Evolutionary conservation across 768 basidiomycete genomes (phyloP).

Genomic region (Dentipellis sp.): DNA sequence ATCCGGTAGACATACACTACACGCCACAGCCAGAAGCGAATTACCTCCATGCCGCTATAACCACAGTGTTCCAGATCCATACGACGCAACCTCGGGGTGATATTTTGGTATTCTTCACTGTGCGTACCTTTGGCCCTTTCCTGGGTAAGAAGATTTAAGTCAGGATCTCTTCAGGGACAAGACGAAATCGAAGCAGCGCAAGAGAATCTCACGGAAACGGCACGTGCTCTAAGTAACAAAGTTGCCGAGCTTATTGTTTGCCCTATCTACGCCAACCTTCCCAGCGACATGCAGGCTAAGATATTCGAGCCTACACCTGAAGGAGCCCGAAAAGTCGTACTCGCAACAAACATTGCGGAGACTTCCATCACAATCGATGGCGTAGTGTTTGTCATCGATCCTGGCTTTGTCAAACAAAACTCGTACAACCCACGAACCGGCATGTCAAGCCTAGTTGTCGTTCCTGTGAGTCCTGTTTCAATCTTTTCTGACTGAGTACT

Average conservation of each 20-base stretch:
- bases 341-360: conserved; percentile 99
- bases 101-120: conserved; percentile 94
- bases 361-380: conserved; percentile 99
- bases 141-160: neutral
- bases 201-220: conserved; percentile 93
- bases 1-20: conserved; percentile 97
- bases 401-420: conserved; percentile 99
- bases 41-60: conserved; percentile 97
- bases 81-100: conserved; percentile 98
- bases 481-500: neutral
- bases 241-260: conserved; percentile 90
- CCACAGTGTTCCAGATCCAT: conserved; percentile 98
- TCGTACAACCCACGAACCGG: conserved; percentile 97
- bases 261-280: conserved; percentile 98
- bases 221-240: conserved; percentile 91
- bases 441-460: conserved; percentile 94
- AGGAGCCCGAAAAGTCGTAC: conserved; percentile 92
- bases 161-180: conserved; percentile 59
- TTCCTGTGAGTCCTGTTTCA: conserved; percentile 56
- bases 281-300: conserved; percentile 98
- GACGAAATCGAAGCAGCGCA: conserved; percentile 98
- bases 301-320: conserved; percentile 99
- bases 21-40: conserved; percentile 99
- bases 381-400: conserved; percentile 98
- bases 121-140: conserved; percentile 25